A percentile compares a stretch with the other conserved stretches of the same genome.
phyloP scores from a whole-genome alignment of 2,329 filamentous ascomycete genomes.

The Leptographium flavum region DNA sequence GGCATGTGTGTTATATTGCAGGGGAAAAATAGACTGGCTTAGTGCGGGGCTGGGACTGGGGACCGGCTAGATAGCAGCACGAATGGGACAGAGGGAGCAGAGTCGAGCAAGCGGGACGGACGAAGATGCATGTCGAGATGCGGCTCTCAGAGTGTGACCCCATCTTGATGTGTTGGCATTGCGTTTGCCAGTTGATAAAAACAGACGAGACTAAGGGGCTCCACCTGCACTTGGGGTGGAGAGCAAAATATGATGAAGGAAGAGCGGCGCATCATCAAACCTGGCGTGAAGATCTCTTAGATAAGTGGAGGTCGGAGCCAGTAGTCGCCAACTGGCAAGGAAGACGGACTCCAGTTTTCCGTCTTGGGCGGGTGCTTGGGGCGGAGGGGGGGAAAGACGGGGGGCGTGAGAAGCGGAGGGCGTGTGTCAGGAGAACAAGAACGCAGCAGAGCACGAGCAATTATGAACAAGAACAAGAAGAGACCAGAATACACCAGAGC shows the following conservation, averaged over 20 bases:
- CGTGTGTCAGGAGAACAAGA: neutral
- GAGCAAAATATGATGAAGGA: slow-evolving; percentile 5
- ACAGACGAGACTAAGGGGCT: slow-evolving; percentile 45
- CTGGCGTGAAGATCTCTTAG: slow-evolving; percentile 31
- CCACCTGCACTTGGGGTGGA: slow-evolving; percentile 36
- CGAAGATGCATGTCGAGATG: slow-evolving; percentile 47
- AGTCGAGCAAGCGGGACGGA: slow-evolving; percentile 23
- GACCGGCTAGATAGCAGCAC: slow-evolving; percentile 23
- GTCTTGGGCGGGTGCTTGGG: neutral
- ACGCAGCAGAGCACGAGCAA: neutral
- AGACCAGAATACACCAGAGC: neutral
- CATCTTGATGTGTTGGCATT: slow-evolving; percentile 83
- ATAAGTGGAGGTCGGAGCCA: slow-evolving; percentile 6
- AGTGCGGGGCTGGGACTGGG: slow-evolving; percentile 31
- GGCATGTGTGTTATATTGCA: slow-evolving; percentile 54
- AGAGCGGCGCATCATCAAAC: slow-evolving; percentile 24
- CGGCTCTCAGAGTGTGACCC: slow-evolving; percentile 56
- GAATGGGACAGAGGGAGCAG: slow-evolving; percentile 22
- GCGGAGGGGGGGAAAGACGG: neutral
- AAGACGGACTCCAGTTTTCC: neutral
- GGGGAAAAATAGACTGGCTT: slow-evolving; percentile 20
- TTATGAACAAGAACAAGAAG: too few species aligned
- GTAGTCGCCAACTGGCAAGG: neutral
- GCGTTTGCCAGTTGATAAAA: slow-evolving; percentile 68
- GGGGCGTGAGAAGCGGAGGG: neutral